Conservation (phyloP, 2,329 filamentous ascomycete species). For the Pseudogymnoascus sp. region DNA sequence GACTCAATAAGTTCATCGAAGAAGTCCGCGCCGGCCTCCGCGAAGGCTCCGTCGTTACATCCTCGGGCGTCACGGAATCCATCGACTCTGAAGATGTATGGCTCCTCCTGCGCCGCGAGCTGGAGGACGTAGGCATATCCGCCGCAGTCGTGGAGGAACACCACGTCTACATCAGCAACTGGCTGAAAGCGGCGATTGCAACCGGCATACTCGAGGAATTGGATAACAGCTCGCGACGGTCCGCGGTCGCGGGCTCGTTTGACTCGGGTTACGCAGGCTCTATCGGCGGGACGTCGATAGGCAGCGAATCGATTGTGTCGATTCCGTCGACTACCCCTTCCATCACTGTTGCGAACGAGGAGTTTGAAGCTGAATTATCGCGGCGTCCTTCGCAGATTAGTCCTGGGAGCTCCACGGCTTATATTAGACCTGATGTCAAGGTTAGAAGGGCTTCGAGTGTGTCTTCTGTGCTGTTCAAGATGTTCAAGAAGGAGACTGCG, state of each 20-base stretch:
- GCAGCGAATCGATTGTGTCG: conserved; percentile 13
- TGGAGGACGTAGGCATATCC: conserved; percentile 24
- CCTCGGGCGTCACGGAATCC: conserved; percentile 15
- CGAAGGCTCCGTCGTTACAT: conserved; percentile 22
- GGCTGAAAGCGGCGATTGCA: conserved; percentile 20
- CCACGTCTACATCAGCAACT: conserved; percentile 21
- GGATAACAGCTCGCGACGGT: background rate
- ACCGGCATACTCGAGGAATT: conserved; percentile 22
- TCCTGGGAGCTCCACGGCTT: conserved; percentile 11
- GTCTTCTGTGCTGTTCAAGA: conserved; percentile 18
- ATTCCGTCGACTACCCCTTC: conserved; percentile 15
- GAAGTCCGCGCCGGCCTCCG: conserved; percentile 22
- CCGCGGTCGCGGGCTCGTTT: conserved; percentile 4
- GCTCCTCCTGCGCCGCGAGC: conserved; percentile 20
- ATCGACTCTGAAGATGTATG: conserved; percentile 22
- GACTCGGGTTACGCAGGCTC: conserved; percentile 18
- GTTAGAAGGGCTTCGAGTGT: conserved; percentile 12
- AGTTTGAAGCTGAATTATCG: conserved; percentile 21
- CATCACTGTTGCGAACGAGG: conserved; percentile 18
- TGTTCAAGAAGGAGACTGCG: conserved; percentile 23
- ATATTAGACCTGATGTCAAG: conserved; percentile 12
- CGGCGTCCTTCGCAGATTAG: conserved; percentile 15
- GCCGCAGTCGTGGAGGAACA: conserved; percentile 17
- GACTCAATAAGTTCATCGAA: conserved; percentile 21
- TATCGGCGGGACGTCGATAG: background rate